Evolutionary conservation across 73 alveolate species (phyloP).

Genomic region (Diophrys sp.): DNA sequence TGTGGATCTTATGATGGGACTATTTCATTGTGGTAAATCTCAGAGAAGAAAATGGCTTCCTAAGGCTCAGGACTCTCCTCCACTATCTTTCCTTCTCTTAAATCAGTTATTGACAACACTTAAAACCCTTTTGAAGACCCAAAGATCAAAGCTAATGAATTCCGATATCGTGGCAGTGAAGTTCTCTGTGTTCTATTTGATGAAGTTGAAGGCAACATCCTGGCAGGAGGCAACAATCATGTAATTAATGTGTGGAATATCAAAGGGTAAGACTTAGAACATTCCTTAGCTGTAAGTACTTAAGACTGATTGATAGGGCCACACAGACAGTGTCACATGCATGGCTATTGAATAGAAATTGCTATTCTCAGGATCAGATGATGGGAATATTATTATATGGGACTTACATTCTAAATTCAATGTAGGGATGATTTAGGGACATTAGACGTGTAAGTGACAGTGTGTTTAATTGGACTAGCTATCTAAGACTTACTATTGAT

Average conservation of each 20-base stretch:
- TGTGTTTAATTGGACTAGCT: not conserved
- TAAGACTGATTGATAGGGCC: too few species aligned
- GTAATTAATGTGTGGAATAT: slow-evolving; percentile 64
- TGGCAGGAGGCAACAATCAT: slow-evolving; percentile 78
- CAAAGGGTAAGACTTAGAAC: slow-evolving; percentile 60
- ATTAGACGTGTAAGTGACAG: slow-evolving; percentile 27
- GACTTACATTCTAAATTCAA: slow-evolving; percentile 45
- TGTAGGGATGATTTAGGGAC: slow-evolving; percentile 56
- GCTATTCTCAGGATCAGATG: slow-evolving; percentile 87
- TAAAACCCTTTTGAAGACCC: slow-evolving; percentile 37
- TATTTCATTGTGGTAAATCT: slow-evolving; percentile 86
- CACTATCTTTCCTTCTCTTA: slow-evolving; percentile 71
- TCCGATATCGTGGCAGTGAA: slow-evolving; percentile 62
- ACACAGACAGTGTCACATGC: slow-evolving; percentile 76
- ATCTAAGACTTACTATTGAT: slow-evolving; percentile 53
- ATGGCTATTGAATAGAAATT: slow-evolving; percentile 76
- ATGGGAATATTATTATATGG: slow-evolving; percentile 82
- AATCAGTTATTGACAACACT: slow-evolving; percentile 53
- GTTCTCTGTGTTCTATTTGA: slow-evolving; percentile 75
- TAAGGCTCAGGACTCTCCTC: slow-evolving; percentile 39
- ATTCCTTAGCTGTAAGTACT: too few species aligned
- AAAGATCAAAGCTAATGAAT: too few species aligned
- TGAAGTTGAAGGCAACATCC: slow-evolving; percentile 52
- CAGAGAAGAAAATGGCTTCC: slow-evolving; percentile 65
- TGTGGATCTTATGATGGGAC: slow-evolving; percentile 84